phyloP scores from a whole-genome alignment of 2,329 filamentous ascomycete genomes.

The Amylocarpus encephaloides region DNA sequence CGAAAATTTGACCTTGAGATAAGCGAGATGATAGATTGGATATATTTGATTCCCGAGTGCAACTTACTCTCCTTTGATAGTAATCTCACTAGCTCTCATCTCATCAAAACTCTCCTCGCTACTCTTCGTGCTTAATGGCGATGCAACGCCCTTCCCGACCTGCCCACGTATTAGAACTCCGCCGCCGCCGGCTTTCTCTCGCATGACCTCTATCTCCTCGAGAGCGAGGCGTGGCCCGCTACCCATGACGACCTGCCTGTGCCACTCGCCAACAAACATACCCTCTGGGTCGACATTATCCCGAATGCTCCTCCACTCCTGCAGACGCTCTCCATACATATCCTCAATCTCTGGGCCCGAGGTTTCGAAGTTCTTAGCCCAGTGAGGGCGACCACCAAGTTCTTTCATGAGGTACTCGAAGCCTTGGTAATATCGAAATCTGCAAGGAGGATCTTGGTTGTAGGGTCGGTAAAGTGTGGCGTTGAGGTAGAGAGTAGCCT shows the following conservation, averaged over 20 bases:
- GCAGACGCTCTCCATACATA: slow-evolving; percentile 64
- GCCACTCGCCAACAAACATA: slow-evolving; percentile 89
- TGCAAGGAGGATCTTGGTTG: slow-evolving; percentile 68
- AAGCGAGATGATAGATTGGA: too few species aligned
- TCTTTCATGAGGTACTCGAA: slow-evolving; percentile 91
- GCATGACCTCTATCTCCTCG: slow-evolving; percentile 26
- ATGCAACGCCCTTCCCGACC: slow-evolving; percentile 10
- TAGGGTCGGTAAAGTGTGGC: slow-evolving; percentile 86
- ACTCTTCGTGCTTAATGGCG: slow-evolving; percentile 10
- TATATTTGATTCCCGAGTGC: too few species aligned
- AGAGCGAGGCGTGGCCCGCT: slow-evolving; percentile 21
- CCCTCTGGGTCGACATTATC: slow-evolving; percentile 70
- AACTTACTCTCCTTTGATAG: slow-evolving; percentile 1
- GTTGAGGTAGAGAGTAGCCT: slow-evolving; percentile 80
- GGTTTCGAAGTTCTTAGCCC: slow-evolving; percentile 83
- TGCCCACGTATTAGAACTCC: slow-evolving; percentile 20
- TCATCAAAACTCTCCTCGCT: slow-evolving; percentile 28
- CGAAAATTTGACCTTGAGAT: too few species aligned
- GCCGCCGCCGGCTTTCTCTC: slow-evolving; percentile 21
- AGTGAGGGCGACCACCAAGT: slow-evolving; percentile 75
- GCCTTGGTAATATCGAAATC: slow-evolving; percentile 73
- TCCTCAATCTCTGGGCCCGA: slow-evolving; percentile 53
- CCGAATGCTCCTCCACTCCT: slow-evolving; percentile 61
- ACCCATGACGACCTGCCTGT: slow-evolving; percentile 59
- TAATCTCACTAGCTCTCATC: slow-evolving; percentile 20